Percentiles rank a stretch among this genome's conserved stretches.
Conservation (phyloP, 2,329 filamentous ascomycete species). For the Pseudocercospora crystallina region DNA sequence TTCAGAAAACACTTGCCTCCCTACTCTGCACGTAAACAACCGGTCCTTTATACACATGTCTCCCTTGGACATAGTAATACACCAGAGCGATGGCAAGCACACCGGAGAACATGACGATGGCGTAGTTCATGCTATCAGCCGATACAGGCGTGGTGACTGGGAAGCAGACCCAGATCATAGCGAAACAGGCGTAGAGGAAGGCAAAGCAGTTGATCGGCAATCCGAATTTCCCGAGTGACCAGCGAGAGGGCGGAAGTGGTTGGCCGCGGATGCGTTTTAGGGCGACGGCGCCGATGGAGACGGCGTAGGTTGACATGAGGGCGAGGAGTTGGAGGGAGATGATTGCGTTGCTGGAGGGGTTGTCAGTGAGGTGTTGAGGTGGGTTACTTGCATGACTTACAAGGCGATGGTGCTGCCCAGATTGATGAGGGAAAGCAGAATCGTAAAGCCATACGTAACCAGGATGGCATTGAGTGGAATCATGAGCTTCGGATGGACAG, state of each 20-base stretch:
- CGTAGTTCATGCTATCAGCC: slow-evolving; percentile 26
- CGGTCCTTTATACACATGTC: slow-evolving; percentile 22
- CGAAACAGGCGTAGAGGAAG: slow-evolving; percentile 23
- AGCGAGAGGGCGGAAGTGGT: slow-evolving; percentile 24
- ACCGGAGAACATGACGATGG: slow-evolving; percentile 25
- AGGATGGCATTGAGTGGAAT: slow-evolving; percentile 38
- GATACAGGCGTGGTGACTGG: slow-evolving; percentile 18
- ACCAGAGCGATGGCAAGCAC: slow-evolving; percentile 22
- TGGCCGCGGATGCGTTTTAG: slow-evolving; percentile 24
- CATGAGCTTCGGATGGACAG: slow-evolving; percentile 28
- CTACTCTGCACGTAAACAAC: slow-evolving; percentile 19
- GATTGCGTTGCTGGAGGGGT: slow-evolving; percentile 30
- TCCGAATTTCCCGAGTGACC: slow-evolving; percentile 27
- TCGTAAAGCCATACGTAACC: slow-evolving; percentile 30
- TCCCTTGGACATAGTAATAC: slow-evolving; percentile 26
- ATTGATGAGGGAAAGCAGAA: slow-evolving; percentile 36
- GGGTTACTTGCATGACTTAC: not conserved
- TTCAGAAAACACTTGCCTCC: not conserved
- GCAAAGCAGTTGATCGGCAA: slow-evolving; percentile 29
- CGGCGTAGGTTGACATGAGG: slow-evolving; percentile 37
- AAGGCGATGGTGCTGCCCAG: slow-evolving; percentile 37
- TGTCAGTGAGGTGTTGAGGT: slow-evolving; percentile 1
- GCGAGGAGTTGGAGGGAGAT: slow-evolving; percentile 35
- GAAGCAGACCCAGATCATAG: slow-evolving; percentile 27
- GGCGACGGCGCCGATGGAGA: slow-evolving; percentile 34